These are phyloP conservation scores for Naganishia vaughanmartiniae DNA, from an alignment of 768 basidiomycete genomes.

Conservation along the genomic window DNA sequence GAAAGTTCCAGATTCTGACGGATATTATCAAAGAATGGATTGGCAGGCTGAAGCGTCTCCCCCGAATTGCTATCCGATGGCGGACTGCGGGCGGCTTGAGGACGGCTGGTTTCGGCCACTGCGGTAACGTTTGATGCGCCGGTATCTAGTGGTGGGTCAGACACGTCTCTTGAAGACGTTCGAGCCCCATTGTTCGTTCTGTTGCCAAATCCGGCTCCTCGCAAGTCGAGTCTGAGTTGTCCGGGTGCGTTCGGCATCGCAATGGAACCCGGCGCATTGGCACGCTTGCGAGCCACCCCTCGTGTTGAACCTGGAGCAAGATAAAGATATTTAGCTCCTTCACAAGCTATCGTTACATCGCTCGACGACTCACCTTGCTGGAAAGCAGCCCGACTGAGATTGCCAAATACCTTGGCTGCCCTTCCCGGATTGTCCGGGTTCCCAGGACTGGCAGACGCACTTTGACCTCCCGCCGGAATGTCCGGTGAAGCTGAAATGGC, in stretches of 20 bases:
- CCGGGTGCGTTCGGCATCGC: constrained; percentile 4
- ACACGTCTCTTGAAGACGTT: not conserved
- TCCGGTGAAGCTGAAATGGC: not conserved
- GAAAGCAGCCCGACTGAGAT: constrained; percentile 53
- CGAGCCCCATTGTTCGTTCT: not conserved
- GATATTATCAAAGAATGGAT: constrained; percentile 94
- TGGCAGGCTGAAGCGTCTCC: constrained; percentile 57
- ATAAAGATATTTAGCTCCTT: not conserved
- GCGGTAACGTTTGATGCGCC: constrained; percentile 12
- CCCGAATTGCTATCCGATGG: constrained; percentile 38
- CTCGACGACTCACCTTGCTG: constrained; percentile 45
- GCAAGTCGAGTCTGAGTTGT: constrained; percentile 8
- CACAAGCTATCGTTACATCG: not conserved
- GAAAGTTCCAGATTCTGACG: constrained; percentile 66
- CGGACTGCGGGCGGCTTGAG: not conserved
- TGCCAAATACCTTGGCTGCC: constrained; percentile 32
- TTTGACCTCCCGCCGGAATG: constrained; percentile 26
- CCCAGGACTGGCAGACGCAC: constrained; percentile 9
- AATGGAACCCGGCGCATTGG: constrained; percentile 2
- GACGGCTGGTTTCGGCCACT: not conserved
- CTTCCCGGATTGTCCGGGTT: not conserved
- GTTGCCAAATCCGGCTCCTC: constrained; percentile 7
- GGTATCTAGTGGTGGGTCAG: constrained; percentile 8
- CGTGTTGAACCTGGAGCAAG: constrained; percentile 37
- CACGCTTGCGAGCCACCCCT: constrained; percentile 2